These are phyloP conservation scores for Leptographium procerum DNA, from an alignment of 2,329 filamentous ascomycete species.

Conservation along the genomic window DNA sequence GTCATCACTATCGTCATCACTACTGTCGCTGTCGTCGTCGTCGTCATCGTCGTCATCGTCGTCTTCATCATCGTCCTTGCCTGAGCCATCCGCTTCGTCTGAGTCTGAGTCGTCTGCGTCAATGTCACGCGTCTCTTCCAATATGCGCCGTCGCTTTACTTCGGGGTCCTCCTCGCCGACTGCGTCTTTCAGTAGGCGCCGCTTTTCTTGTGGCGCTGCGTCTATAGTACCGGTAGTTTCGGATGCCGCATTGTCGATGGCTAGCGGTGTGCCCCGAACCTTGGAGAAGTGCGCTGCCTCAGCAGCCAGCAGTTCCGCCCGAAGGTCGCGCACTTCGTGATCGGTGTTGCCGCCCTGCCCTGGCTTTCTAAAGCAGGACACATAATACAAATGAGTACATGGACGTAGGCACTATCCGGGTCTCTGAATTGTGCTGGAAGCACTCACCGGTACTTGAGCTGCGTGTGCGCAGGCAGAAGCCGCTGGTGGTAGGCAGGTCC, in stretches of 20 bases:
- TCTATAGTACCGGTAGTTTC: slow-evolving; percentile 11
- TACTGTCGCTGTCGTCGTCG: slow-evolving; percentile 47
- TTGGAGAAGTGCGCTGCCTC: slow-evolving; percentile 83
- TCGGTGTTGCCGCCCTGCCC: slow-evolving; percentile 82
- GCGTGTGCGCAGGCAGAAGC: slow-evolving; percentile 84
- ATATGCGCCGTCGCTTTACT: slow-evolving; percentile 71
- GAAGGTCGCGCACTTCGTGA: slow-evolving; percentile 52
- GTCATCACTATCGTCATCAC: slow-evolving; percentile 60
- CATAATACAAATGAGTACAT: slow-evolving; percentile 10
- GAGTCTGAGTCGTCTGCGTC: slow-evolving; percentile 64
- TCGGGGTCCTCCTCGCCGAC: slow-evolving; percentile 52
- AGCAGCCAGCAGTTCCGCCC: slow-evolving; percentile 78
- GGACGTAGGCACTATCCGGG: neutral
- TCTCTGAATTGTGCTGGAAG: neutral
- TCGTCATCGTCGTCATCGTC: slow-evolving; percentile 54
- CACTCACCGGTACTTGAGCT: slow-evolving; percentile 70
- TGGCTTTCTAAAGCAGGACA: slow-evolving; percentile 42
- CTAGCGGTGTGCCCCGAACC: slow-evolving; percentile 51
- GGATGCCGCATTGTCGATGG: slow-evolving; percentile 13
- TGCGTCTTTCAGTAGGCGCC: slow-evolving; percentile 5
- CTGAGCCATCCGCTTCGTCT: slow-evolving; percentile 41
- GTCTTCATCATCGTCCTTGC: slow-evolving; percentile 66
- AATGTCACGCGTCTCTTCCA: slow-evolving; percentile 79
- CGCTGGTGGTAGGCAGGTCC: slow-evolving; percentile 94
- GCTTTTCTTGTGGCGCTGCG: slow-evolving; percentile 4